A percentile compares a stretch with the other conserved stretches of the same genome.
phyloP scores from a whole-genome alignment of 2,329 filamentous ascomycete genomes.

The Pyrenochaeta sp. region DNA sequence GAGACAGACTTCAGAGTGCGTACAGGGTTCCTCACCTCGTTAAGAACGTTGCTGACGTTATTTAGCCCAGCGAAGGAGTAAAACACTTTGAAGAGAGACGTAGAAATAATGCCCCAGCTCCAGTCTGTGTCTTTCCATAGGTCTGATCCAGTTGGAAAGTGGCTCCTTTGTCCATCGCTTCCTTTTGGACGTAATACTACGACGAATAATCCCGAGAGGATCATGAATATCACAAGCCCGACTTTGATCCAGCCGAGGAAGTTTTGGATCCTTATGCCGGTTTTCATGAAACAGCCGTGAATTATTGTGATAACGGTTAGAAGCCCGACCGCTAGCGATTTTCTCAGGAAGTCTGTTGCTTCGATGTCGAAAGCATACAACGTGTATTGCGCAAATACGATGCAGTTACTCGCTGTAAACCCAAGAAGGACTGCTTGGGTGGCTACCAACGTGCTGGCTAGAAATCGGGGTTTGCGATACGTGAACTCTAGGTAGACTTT shows the following conservation, averaged over 20 bases:
- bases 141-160: conserved; percentile 56
- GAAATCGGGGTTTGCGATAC: conserved; percentile 67
- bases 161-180: conserved; percentile 20
- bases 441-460: conserved; percentile 70
- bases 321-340: conserved; percentile 56
- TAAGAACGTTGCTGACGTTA: conserved; percentile 74
- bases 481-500: conserved; percentile 77
- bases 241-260: conserved; percentile 52
- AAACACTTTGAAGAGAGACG: conserved; percentile 70
- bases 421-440: conserved; percentile 69
- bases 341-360: conserved; percentile 60
- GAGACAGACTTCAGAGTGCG: conserved; percentile 70
- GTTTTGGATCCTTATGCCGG: conserved; percentile 49
- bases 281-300: conserved; percentile 47
- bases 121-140: conserved; percentile 72
- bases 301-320: conserved; percentile 49
- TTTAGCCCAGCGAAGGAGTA: conserved; percentile 73
- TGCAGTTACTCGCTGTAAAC: conserved; percentile 74
- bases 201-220: conserved; percentile 46
- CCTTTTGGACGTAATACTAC: conserved; percentile 36
- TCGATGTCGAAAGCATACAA: conserved; percentile 65
- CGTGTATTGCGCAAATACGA: conserved; percentile 72
- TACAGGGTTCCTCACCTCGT: conserved; percentile 73
- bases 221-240: conserved; percentile 48
- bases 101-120: conserved; percentile 73